Evolutionary conservation across 805 yeast genomes (phyloP).

Genomic region (Starmerella scarabaei): DNA sequence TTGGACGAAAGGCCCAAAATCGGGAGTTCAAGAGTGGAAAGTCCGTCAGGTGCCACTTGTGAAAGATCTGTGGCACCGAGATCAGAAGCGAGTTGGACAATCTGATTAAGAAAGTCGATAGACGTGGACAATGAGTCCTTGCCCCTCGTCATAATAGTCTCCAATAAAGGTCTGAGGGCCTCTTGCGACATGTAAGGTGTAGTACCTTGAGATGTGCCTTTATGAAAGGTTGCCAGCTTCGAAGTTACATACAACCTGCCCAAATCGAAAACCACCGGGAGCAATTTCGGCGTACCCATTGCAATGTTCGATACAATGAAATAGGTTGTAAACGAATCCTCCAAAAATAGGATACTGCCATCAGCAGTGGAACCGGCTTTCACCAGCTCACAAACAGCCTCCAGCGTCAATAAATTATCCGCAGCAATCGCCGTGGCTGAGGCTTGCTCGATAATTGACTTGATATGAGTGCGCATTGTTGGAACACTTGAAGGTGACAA

Average conservation of each 20-base stretch:
- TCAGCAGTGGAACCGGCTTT: constrained; percentile 52
- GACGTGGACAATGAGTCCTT: background rate
- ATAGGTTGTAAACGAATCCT: constrained; percentile 30
- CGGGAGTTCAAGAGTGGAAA: constrained; percentile 27
- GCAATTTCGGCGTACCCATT: constrained; percentile 19
- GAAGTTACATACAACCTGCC: constrained; percentile 23
- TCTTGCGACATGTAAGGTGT: background rate
- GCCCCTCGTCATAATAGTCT: background rate
- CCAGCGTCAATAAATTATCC: constrained; percentile 41
- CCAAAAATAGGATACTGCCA: constrained; percentile 43
- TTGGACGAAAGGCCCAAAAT: constrained; percentile 32
- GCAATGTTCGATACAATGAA: constrained; percentile 30
- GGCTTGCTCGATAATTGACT: constrained; percentile 5
- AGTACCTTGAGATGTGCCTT: background rate
- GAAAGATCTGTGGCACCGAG: background rate
- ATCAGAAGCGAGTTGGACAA: constrained; percentile 4
- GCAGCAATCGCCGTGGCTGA: constrained; percentile 30
- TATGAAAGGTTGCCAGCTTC: constrained; percentile 6
- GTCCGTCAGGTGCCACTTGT: constrained; percentile 12
- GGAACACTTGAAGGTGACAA: constrained; percentile 24
- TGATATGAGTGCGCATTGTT: background rate
- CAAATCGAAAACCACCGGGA: constrained; percentile 22
- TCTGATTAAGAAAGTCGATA: constrained; percentile 19
- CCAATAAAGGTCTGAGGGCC: background rate
- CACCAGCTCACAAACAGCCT: constrained; percentile 49